A percentile compares a stretch with the other conserved stretches of the same genome.
Conservation (phyloP, 257 asterid genomes). For the Jacaranda copaia region DNA sequence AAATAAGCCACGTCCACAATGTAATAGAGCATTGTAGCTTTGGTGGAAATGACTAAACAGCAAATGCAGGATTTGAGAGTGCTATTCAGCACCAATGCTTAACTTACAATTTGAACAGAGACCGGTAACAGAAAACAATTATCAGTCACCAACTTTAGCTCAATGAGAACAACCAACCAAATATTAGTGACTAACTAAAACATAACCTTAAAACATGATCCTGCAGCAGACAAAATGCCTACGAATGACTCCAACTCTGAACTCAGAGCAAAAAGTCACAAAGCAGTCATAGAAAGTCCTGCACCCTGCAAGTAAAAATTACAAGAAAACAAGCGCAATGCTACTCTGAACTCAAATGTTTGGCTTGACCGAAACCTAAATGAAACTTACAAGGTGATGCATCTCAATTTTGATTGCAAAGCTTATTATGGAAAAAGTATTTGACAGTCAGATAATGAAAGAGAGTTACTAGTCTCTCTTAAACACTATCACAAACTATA, state of each 20-base stretch:
- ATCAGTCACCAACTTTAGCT: constrained; percentile 4
- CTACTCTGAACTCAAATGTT: background rate
- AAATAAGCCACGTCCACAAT: constrained; percentile 3
- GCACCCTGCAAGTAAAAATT: background rate
- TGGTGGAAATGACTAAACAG: constrained; percentile 3
- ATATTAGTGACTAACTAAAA: background rate
- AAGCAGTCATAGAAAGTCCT: background rate
- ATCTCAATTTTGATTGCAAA: constrained; percentile 6
- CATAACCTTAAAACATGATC: background rate
- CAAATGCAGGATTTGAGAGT: constrained; percentile 21
- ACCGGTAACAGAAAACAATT: constrained; percentile 21
- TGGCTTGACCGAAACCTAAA: constrained; percentile 7
- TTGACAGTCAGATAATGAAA: constrained; percentile 22
- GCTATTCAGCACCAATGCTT: constrained; percentile 11
- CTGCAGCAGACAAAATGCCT: background rate
- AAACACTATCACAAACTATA: background rate
- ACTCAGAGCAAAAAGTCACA: background rate
- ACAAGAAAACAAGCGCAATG: constrained; percentile 12
- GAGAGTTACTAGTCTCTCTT: background rate
- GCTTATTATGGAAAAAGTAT: background rate
- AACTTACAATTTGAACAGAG: constrained; percentile 20
- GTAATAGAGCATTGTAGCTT: background rate
- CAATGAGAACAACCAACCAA: constrained; percentile 20
- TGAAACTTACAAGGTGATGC: background rate
- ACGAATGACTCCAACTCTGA: background rate